phyloP scores from a whole-genome alignment of 805 yeast genomes.

The Barnettozyma pratensis region DNA sequence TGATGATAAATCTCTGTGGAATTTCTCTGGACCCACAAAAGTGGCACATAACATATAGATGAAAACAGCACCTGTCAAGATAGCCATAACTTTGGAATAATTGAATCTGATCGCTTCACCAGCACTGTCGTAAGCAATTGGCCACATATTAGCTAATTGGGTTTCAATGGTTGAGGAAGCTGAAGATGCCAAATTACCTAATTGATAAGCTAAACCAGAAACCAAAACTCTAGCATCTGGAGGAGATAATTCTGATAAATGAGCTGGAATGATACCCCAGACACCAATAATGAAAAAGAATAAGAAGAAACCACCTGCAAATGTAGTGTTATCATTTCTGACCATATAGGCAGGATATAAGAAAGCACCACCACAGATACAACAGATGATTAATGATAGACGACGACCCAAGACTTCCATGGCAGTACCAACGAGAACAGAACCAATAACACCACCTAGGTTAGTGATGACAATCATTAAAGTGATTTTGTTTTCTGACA shows the following conservation, averaged over 20 bases:
- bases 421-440: constrained; percentile 49
- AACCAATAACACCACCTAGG: constrained; percentile 64
- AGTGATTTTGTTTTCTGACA: constrained; percentile 43
- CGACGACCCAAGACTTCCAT: constrained; percentile 63
- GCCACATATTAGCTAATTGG: constrained; percentile 56
- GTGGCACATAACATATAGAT: constrained; percentile 43
- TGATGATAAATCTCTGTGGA: constrained; percentile 32
- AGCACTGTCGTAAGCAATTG: constrained; percentile 31
- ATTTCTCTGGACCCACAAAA: constrained; percentile 55
- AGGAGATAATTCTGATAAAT: constrained; percentile 61
- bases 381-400: constrained; percentile 44
- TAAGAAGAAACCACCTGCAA: constrained; percentile 59
- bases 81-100: constrained; percentile 68
- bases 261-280: constrained; percentile 69
- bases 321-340: constrained; percentile 33
- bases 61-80: constrained; percentile 63
- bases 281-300: constrained; percentile 66
- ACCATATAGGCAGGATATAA: constrained; percentile 55
- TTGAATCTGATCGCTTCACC: constrained; percentile 32
- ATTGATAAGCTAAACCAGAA: constrained; percentile 60
- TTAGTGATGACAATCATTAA: constrained; percentile 60
- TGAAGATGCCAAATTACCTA: constrained; percentile 68
- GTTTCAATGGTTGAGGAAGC: constrained; percentile 72
- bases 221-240: constrained; percentile 60
- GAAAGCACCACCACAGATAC: constrained; percentile 54